Evolutionary conservation across 352 stramenopile genomes (phyloP).

Genomic region (Phytophthora meadii): DNA sequence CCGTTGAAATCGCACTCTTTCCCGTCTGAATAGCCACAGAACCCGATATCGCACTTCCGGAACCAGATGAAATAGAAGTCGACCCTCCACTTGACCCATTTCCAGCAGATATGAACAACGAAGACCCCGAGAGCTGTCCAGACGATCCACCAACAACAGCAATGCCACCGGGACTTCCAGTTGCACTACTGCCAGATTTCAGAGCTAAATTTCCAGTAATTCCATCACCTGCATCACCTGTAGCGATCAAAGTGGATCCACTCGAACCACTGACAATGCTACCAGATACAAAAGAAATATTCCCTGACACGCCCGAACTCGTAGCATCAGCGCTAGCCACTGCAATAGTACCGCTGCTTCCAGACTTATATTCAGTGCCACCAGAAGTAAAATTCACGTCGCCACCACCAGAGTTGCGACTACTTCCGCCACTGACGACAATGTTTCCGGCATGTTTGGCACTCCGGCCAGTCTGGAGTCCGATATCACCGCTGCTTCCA

Average conservation of each 20-base stretch:
- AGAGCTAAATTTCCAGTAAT: slow-evolving; percentile 22
- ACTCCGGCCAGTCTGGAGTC: slow-evolving; percentile 17
- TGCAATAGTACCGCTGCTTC: slow-evolving; percentile 19
- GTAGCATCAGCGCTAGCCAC: slow-evolving; percentile 20
- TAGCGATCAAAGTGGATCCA: slow-evolving; percentile 19
- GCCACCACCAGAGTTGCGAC: slow-evolving; percentile 18
- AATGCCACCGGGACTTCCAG: slow-evolving; percentile 20
- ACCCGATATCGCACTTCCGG: slow-evolving; percentile 19
- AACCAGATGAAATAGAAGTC: slow-evolving; percentile 26
- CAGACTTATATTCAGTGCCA: slow-evolving; percentile 15
- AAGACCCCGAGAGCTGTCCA: slow-evolving; percentile 10
- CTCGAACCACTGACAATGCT: slow-evolving; percentile 14
- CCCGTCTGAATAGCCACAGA: slow-evolving; percentile 22
- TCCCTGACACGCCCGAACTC: slow-evolving; percentile 19
- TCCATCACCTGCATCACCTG: slow-evolving; percentile 29
- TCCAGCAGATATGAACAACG: slow-evolving; percentile 19
- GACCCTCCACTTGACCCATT: slow-evolving; percentile 29
- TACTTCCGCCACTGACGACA: slow-evolving; percentile 22
- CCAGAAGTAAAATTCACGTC: slow-evolving; percentile 25
- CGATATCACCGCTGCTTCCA: slow-evolving; percentile 32
- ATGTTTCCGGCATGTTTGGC: slow-evolving; percentile 26
- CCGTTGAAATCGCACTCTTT: slow-evolving; percentile 20
- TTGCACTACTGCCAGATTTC: slow-evolving; percentile 22
- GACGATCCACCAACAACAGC: slow-evolving; percentile 20
- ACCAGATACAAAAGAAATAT: slow-evolving; percentile 22